A percentile compares a stretch with the other conserved stretches of the same genome.
These are phyloP conservation scores for Leccinum colubrinum DNA, from an alignment of 1,284 basidiomycete genomes.

Conservation along the genomic window DNA sequence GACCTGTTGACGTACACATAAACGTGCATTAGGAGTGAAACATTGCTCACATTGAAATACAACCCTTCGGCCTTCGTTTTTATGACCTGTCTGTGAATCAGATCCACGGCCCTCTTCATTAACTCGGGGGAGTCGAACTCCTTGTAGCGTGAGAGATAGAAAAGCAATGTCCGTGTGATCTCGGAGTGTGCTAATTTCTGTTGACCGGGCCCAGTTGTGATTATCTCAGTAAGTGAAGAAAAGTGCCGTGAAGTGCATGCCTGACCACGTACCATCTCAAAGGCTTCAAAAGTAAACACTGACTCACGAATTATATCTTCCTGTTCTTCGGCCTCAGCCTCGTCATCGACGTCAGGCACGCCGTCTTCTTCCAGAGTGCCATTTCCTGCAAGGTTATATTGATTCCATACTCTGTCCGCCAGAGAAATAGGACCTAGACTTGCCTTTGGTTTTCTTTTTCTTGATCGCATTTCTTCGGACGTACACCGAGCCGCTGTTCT, in stretches of 20 bases:
- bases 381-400: conserved; percentile 28
- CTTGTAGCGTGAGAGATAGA: conserved; percentile 79
- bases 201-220: conserved; percentile 16
- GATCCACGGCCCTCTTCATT: conserved; percentile 82
- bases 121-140: conserved; percentile 78
- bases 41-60: conserved; percentile 78
- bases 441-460: conserved; percentile 52
- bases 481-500: conserved; percentile 63
- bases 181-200: conserved; percentile 85
- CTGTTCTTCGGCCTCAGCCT: conserved; percentile 54
- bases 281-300: conserved; percentile 86
- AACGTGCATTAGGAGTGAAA: conserved; percentile 8
- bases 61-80: conserved; percentile 87
- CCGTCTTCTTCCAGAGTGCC: conserved; percentile 53
- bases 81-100: conserved; percentile 88
- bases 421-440: conserved; percentile 20
- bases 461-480: conserved; percentile 65
- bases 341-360: conserved; percentile 66
- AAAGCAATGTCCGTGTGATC: conserved; percentile 78
- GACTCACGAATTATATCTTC: conserved; percentile 77
- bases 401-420: conserved; percentile 11
- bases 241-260: conserved; percentile 16
- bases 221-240: conserved; percentile 14
- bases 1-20: conserved; percentile 52
- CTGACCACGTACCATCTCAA: conserved; percentile 70